Evolutionary conservation across 2,329 filamentous ascomycete genomes (phyloP).

Genomic region (Colletotrichum musae): DNA sequence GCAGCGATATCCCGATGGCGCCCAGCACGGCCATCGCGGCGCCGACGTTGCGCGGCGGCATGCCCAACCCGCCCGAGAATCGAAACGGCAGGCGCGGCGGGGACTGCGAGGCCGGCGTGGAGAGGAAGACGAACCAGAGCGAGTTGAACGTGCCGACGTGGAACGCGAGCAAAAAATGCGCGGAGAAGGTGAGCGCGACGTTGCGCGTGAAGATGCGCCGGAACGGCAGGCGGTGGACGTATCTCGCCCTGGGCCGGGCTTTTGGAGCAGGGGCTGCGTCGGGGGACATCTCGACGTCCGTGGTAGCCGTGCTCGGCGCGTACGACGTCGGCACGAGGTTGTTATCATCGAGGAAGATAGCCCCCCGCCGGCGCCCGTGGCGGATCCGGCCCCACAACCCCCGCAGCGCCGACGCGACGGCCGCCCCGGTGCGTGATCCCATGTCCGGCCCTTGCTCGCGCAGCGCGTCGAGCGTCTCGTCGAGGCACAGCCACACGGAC

Average conservation of each 20-base stretch:
- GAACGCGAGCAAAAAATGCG: slow-evolving; percentile 78
- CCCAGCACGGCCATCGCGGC: slow-evolving; percentile 84
- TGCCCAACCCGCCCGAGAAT: slow-evolving; percentile 83
- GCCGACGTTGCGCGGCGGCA: slow-evolving; percentile 80
- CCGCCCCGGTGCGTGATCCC: slow-evolving; percentile 58
- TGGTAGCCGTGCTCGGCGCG: slow-evolving; percentile 43
- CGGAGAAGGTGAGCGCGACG: slow-evolving; percentile 69
- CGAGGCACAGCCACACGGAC: slow-evolving; percentile 64
- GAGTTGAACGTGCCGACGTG: slow-evolving; percentile 84
- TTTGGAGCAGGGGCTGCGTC: too few relatives aligned
- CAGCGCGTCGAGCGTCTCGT: slow-evolving; percentile 66
- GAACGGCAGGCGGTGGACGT: slow-evolving; percentile 66
- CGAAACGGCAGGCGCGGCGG: slow-evolving; percentile 65
- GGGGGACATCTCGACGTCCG: slow-evolving; percentile 50
- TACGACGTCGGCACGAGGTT: slow-evolving; percentile 46
- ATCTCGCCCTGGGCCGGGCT: slow-evolving; percentile 57
- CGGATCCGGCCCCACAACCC: slow-evolving; percentile 43
- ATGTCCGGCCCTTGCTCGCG: slow-evolving; percentile 56
- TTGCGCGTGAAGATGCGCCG: slow-evolving; percentile 69
- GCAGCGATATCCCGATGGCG: slow-evolving; percentile 80
- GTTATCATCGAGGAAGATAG: not conserved
- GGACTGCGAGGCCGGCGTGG: slow-evolving; percentile 65
- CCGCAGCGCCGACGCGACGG: slow-evolving; percentile 49
- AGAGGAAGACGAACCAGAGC: slow-evolving; percentile 83
- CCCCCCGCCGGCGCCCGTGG: not conserved